Evolutionary conservation across 2,329 filamentous ascomycete genomes (phyloP).

Genomic region (Exutisphaerella laricina): DNA sequence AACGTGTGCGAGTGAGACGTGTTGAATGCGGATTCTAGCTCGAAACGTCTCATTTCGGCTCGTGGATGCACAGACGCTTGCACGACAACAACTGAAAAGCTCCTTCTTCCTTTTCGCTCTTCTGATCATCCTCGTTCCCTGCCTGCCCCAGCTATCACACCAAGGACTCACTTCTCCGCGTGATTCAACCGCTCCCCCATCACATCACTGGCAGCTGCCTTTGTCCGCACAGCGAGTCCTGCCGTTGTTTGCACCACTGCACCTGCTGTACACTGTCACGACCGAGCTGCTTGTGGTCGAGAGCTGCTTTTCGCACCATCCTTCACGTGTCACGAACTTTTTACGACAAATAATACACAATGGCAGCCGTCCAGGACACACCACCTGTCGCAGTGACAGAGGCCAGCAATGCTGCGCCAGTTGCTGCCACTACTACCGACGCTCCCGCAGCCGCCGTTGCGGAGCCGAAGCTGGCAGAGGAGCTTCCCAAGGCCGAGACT

Average conservation of each 20-base stretch:
- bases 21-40: no score
- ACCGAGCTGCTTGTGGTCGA: neutral
- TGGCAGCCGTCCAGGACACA: constrained; percentile 26
- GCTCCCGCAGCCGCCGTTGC: constrained; percentile 30
- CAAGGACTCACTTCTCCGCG: neutral
- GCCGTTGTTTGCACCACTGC: neutral
- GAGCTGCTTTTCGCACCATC: neutral
- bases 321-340: constrained; percentile 6
- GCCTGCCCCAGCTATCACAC: neutral
- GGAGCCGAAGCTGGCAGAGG: constrained; percentile 30
- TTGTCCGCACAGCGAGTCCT: neutral
- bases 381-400: constrained; percentile 14
- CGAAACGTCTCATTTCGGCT: no score
- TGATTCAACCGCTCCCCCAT: neutral
- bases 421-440: constrained; percentile 34
- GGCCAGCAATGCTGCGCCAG: constrained; percentile 26
- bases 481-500: constrained; percentile 37
- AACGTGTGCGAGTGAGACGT: no score
- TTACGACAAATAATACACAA: constrained; percentile 8
- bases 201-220: neutral
- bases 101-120: no score
- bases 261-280: neutral
- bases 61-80: no score
- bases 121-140: no score
- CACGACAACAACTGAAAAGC: no score